phyloP scores from a whole-genome alignment of 768 basidiomycete genomes.

The Mycena latifolia region DNA sequence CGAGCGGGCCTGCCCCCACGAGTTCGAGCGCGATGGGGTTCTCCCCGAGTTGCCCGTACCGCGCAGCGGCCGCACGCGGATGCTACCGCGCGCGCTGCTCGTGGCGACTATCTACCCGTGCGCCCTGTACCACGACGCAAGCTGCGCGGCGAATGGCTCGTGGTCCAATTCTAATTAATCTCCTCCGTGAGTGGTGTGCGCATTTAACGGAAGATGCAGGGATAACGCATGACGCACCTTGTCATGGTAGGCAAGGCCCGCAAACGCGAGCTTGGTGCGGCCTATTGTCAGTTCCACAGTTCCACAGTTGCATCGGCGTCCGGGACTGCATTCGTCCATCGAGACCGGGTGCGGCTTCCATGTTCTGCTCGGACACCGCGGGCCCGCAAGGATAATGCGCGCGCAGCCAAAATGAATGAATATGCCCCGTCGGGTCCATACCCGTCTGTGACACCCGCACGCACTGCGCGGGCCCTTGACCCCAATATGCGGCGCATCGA shows the following conservation, averaged over 20 bases:
- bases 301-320: conserved; percentile 30
- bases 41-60: conserved; percentile 13
- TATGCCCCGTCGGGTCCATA: neutral
- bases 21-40: conserved; percentile 15
- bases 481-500: conserved; percentile 27
- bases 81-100: conserved; percentile 10
- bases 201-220: no score
- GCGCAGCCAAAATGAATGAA: conserved; percentile 2
- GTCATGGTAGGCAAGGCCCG: conserved; percentile 26
- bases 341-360: conserved; percentile 27
- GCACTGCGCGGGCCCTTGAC: conserved; percentile 27
- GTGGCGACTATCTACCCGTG: conserved; percentile 24
- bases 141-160: conserved; percentile 13
- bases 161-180: neutral
- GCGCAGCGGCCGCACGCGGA: conserved; percentile 7
- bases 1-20: neutral
- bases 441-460: neutral
- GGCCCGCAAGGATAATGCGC: conserved; percentile 32
- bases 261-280: conserved; percentile 23
- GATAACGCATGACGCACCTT: conserved; percentile 22
- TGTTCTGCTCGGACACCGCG: conserved; percentile 5
- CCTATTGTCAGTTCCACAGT: conserved; percentile 13
- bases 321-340: conserved; percentile 35
- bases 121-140: conserved; percentile 33
- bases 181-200: no score